Base-by-base conservation (phyloP, 805 yeast genomes). In the Pichia scutulata region DNA sequence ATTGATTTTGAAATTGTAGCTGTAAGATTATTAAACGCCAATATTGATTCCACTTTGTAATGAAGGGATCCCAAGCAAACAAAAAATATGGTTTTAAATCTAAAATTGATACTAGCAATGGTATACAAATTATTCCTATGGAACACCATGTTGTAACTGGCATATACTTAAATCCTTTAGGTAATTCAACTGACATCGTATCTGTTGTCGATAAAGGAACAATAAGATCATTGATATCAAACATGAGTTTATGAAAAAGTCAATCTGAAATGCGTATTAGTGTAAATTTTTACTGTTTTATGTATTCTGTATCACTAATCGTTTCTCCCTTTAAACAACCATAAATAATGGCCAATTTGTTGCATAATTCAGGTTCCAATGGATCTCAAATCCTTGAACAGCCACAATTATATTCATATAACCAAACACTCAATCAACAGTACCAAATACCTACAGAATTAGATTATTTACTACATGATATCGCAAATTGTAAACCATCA, bases 21-120 rank as follows among this genome's bases (percentile, higher is more conserved):
- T 80, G 87, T 55, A 71, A 74, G 7, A 73, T 60, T 8, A 72
- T 43, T 9, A 78, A 60, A 47, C 87, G 65, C 77, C 84, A 82
- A 59, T 73, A 81, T 55, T 82, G 89, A 13, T 61, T 48, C 68
- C 82, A 81, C 51, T 74, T 70, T 2, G 71, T 57, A 10, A 82
- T 69, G 57, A 74, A 80, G 2, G 89, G 89, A 52, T 72, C 76
- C 45, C 75, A 70, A 12, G 73, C 60, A 21, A 78, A 65, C 7
- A 61, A 55, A 52, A 76, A 73, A 43, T 67, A 59, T 41, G 74
- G 72, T 60, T 78, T 78, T 54, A 66, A 48, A 48, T 70, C 73
- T 13, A 76, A 58, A 2, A 78, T 60, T 14, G 81, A 76, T 4
- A 74, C 63, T 12, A 58, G 40, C 16, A 78, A 51, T 4, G 82